These are phyloP conservation scores for Nannochloropsis oceanica DNA, from an alignment of 108 stramenopile species.

Conservation along the genomic window DNA sequence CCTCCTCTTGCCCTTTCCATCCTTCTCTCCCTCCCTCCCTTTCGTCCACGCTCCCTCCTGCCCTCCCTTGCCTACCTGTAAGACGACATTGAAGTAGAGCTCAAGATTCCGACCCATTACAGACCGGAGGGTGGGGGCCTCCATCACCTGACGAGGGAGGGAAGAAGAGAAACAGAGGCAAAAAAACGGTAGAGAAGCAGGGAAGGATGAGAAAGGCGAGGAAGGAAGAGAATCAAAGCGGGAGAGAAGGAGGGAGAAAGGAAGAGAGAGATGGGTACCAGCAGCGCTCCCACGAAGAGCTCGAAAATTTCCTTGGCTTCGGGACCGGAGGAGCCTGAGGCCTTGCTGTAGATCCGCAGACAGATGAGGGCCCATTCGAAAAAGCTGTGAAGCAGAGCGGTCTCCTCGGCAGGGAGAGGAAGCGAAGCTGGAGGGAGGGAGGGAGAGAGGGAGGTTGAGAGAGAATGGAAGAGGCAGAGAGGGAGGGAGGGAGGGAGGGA, in stretches of 20 bases:
- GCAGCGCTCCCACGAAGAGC: slow-evolving; percentile 69
- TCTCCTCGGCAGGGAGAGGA: slow-evolving; percentile 55
- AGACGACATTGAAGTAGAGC: background rate
- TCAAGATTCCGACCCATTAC: background rate
- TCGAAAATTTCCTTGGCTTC: slow-evolving; percentile 42
- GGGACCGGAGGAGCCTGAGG: background rate
- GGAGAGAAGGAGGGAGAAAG: no score
- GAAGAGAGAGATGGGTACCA: slow-evolving; percentile 22
- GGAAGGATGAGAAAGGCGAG: background rate
- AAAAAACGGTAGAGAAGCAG: slow-evolving; percentile 20
- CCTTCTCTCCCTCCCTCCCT: background rate
- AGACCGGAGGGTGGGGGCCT: background rate
- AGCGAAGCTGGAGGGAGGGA: background rate
- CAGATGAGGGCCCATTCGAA: slow-evolving; percentile 63
- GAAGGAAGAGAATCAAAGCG: background rate
- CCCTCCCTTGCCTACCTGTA: background rate
- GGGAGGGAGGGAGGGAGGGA: background rate
- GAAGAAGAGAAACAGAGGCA: no score
- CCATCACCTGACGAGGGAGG: background rate
- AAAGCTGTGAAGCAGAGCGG: slow-evolving; percentile 57
- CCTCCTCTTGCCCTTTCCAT: background rate
- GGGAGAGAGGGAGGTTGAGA: background rate
- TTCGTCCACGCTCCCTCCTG: background rate
- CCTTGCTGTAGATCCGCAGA: slow-evolving; percentile 47
- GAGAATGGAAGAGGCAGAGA: background rate